Conservation (phyloP, 1,284 basidiomycete species). For the Tylopilus sp. region DNA sequence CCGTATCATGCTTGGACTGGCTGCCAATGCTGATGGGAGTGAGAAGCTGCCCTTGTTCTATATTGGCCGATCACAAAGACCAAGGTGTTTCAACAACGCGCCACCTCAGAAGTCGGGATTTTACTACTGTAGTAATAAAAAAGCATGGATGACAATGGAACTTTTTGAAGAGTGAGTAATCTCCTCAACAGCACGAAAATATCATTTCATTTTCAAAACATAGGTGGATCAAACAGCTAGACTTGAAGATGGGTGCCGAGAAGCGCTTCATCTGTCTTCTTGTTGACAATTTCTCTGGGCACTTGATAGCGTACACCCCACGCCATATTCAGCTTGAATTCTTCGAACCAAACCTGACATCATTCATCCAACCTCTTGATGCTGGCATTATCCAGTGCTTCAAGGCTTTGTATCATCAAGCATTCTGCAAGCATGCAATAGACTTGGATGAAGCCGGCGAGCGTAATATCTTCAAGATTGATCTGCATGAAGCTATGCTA, state of each 20-base stretch:
- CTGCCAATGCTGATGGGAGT: no score
- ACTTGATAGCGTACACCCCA: not conserved
- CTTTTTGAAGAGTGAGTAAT: conserved; percentile 6
- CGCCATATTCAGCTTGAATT: not conserved
- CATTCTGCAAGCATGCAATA: not conserved
- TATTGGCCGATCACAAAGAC: no score
- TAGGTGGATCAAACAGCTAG: no score
- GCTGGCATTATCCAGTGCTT: not conserved
- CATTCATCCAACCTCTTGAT: conserved; percentile 6
- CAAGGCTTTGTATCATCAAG: not conserved
- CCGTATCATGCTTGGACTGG: no score
- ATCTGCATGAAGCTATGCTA: not conserved
- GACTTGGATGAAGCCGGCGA: not conserved
- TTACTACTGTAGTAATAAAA: not conserved
- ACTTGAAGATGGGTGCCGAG: not conserved
- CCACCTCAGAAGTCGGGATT: not conserved
- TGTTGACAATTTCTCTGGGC: conserved; percentile 5
- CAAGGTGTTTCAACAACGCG: not conserved
- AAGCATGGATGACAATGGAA: conserved; percentile 2
- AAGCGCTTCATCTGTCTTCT: not conserved
- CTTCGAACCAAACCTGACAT: conserved; percentile 4
- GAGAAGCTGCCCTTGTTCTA: not conserved
- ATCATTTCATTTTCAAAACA: not conserved
- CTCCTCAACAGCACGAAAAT: no score
- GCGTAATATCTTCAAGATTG: not conserved